These are phyloP conservation scores for Hygrocybe coccinea DNA, from an alignment of 768 basidiomycete genomes.

Conservation along the genomic window DNA sequence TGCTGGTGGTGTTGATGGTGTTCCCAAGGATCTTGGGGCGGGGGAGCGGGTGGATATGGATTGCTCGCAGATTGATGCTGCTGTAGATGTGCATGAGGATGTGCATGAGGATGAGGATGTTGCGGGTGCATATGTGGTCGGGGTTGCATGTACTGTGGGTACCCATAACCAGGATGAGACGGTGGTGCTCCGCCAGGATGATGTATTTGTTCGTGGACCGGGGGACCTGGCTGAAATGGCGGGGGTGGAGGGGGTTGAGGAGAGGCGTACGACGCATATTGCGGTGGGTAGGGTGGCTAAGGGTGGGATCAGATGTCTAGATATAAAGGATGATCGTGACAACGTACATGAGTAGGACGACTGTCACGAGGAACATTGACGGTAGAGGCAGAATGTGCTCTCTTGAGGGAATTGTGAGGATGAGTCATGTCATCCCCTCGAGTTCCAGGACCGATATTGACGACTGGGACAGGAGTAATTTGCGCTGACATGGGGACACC, in stretches of 20 bases:
- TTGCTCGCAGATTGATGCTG: conserved; percentile 4
- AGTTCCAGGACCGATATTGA: conserved; percentile 30
- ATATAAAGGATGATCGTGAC: conserved; percentile 6
- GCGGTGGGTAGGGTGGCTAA: conserved; percentile 37
- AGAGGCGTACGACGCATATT: conserved; percentile 41
- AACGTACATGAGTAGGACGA: conserved; percentile 49
- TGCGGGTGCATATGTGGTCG: conserved; percentile 19
- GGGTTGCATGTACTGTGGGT: conserved; percentile 32
- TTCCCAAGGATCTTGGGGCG: conserved; percentile 20
- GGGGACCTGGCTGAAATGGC: conserved; percentile 24
- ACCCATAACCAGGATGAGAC: conserved; percentile 34
- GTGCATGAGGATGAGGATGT: conserved; percentile 22
- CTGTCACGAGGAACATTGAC: conserved; percentile 40
- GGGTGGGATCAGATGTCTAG: conserved; percentile 7
- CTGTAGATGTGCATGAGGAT: too few relatives aligned
- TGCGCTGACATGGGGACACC: conserved; percentile 45
- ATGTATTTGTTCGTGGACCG: conserved; percentile 43
- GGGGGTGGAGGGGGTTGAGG: conserved; percentile 29
- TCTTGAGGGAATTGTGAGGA: conserved; percentile 39
- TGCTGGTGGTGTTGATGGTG: conserved; percentile 19
- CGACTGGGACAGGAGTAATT: conserved; percentile 36
- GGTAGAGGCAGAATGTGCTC: conserved; percentile 37
- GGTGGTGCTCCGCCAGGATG: conserved; percentile 33
- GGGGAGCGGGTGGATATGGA: conserved; percentile 15
- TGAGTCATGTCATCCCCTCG: conserved; percentile 37